phyloP scores from a whole-genome alignment of 2,329 filamentous ascomycete genomes.

The Aspergillus alliaceus region DNA sequence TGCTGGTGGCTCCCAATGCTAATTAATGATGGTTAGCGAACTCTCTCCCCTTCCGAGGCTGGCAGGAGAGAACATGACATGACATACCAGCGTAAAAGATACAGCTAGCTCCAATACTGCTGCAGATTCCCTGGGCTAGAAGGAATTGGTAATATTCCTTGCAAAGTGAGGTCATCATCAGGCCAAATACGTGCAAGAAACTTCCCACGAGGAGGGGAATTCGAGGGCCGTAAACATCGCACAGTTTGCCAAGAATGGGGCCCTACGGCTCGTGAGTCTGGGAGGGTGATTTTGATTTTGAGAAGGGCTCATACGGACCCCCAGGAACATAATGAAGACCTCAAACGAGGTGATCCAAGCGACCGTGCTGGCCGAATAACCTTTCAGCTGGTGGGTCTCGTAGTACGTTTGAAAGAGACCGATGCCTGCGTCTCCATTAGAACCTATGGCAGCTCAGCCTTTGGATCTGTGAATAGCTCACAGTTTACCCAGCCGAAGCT shows the following conservation, averaged over 20 bases:
- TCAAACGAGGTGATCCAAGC: conserved; percentile 3
- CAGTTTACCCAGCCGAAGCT: not conserved
- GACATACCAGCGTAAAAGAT: conserved; percentile 1
- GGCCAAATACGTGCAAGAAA: conserved; percentile 55
- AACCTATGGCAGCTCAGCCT: too few species aligned
- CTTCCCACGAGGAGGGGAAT: conserved; percentile 51
- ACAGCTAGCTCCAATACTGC: conserved; percentile 42
- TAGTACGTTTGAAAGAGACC: conserved; percentile 2
- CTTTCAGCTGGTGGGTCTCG: not conserved
- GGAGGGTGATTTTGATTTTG: too few species aligned
- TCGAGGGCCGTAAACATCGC: conserved; percentile 61
- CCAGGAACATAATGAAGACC: not conserved
- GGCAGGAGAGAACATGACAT: too few species aligned
- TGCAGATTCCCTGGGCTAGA: conserved; percentile 53
- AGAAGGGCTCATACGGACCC: too few species aligned
- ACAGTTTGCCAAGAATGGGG: conserved; percentile 59
- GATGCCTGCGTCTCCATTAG: not conserved
- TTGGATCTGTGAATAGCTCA: too few species aligned
- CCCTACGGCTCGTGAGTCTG: too few species aligned
- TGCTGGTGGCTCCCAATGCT: too few species aligned
- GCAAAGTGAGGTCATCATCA: too few species aligned
- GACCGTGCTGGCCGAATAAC: not conserved
- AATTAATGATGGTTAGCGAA: too few species aligned
- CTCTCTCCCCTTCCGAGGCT: too few species aligned
- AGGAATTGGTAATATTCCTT: conserved; percentile 55